Evolutionary conservation across 2,329 filamentous ascomycete genomes (phyloP), one percentile per base, ranked within the genome.

Genomic region (Hawksworthiomyces lignivorus): DNA sequence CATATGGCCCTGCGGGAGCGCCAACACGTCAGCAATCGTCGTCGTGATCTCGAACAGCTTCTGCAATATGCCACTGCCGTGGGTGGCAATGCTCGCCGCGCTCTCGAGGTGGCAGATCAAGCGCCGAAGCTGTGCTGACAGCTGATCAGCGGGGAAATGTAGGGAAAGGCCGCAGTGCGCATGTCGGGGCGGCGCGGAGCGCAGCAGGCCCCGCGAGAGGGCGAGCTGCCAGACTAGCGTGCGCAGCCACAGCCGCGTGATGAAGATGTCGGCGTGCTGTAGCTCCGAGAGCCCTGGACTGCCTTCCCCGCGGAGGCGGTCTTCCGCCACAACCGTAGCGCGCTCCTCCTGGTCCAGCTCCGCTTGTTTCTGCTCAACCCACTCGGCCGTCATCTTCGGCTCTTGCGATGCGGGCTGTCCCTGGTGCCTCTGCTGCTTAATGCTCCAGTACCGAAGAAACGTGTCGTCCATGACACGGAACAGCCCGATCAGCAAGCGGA

Each of bases 31-130:
- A 8, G 73, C 72, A 34, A 78, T 72, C 2, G 73, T 77, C 52
- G 73, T 75, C 0, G 73, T 72, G 46, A 79, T 74, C 50, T 79
- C 75, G 42, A 79, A 75, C 5, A 79, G 60, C 52, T 79, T 79
- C 46, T 75, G 69, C 39, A 77, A 60, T 41, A 79, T 73, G 18
- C 70, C 70, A 28, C 64, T 71, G 7, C 75, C 74, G 49, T 79
- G 73, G 5, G 73, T 68, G 21, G 68, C 68, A 44, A 78, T 68
- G 40, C 68, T 69, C 28, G 59, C 56, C 15, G 61, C 55, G 43
- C 55, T 63, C 5, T 56, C 53, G 2, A 66, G 50, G 3, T 56
- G 56, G 33, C 52, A 52, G 14, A 66, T 60, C 12, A 67, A 56
- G 28, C 48, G 56, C 29, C 63, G 62, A 4, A 67, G 55, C 50